Base-by-base conservation (phyloP, 805 yeast species). In the Nakazawaea populi region DNA sequence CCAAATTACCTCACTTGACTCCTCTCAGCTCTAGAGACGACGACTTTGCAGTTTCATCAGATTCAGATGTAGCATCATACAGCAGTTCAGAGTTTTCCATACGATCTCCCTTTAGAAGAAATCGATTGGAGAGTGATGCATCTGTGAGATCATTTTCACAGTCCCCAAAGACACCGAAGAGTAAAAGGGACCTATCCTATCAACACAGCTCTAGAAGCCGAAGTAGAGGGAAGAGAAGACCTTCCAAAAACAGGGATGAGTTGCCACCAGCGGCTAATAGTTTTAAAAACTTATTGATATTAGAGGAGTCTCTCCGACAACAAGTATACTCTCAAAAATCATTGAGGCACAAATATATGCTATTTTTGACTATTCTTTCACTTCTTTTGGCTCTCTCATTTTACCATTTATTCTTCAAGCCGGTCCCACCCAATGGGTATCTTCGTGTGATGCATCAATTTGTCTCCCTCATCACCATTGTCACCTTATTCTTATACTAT, bases 291-390 rank as follows among this genome's bases (percentile, higher is more conserved):
- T 67, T 94, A 57, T 70, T 92, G 45, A 85, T 92, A 12, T 66
- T 91, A 48, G 99, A 92, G 65, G 96, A 91, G 61, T 83, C 89
- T 49, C 71, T 94, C 47, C 75, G 97, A 39, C 83, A 79, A 54
- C 98, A 92, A 68, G 87, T 85, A 45, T 70, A 75, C n/a, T 84
- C 82, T 49, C 91, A 89, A 62, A 77, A 81, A 49, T 70, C 77
- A 6, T 69, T 89, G 52, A 74, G 95, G 55, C 68, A 82, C 42
- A 82, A 82, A 56, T 83, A 85, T 61, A 65, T 80, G 48, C 66
- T 80, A 10, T 86, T 86, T 60, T 59, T 70, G n/a, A 55, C 76
- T 47, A 67, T 71, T 4, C 71, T 77, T 49, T 54, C 69, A 12
- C 68, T 72, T 7, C 71, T 72, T 1, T 65, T 72, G 38, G 60